Evolutionary conservation across 805 yeast species (phyloP).

Genomic region (Candida nanaspora): DNA sequence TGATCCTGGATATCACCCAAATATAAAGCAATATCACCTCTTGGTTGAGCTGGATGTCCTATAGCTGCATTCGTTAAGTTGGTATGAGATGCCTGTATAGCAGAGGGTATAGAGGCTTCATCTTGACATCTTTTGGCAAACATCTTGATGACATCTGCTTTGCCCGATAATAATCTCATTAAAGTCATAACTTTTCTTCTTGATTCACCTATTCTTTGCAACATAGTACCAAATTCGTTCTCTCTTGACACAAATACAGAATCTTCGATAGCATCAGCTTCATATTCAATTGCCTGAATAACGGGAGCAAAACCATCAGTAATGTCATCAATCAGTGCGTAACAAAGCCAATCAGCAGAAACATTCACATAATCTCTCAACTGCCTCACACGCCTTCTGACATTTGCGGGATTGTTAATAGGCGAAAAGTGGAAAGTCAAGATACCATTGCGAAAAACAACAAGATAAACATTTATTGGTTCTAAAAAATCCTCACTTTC

Average conservation of each 20-base stretch:
- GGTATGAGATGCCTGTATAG: constrained; percentile 10
- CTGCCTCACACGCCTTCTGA: constrained; percentile 76
- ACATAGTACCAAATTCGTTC: constrained; percentile 67
- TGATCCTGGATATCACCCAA: constrained; percentile 97
- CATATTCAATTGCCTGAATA: constrained; percentile 68
- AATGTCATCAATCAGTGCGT: constrained; percentile 76
- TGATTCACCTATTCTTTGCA: constrained; percentile 79
- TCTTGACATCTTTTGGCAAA: constrained; percentile 94
- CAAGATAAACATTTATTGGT: constrained; percentile 70
- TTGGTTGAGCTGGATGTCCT: constrained; percentile 46
- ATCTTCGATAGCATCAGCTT: constrained; percentile 78
- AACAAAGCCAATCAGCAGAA: constrained; percentile 76
- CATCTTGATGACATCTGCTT: constrained; percentile 95
- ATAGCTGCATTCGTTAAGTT: constrained; percentile 7
- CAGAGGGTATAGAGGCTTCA: constrained; percentile 28
- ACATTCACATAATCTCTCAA: constrained; percentile 72
- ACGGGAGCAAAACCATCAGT: constrained; percentile 83
- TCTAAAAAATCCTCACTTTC: constrained; percentile 80
- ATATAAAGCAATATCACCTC: constrained; percentile 87
- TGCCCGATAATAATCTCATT: constrained; percentile 83
- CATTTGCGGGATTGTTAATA: constrained; percentile 63
- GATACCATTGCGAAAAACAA: constrained; percentile 62
- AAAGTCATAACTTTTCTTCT: constrained; percentile 89
- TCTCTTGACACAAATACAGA: constrained; percentile 78
- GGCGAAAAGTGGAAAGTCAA: constrained; percentile 67